Conservation (phyloP, 1,139 yeast genomes). For the Blastobotrys capitulatus region DNA sequence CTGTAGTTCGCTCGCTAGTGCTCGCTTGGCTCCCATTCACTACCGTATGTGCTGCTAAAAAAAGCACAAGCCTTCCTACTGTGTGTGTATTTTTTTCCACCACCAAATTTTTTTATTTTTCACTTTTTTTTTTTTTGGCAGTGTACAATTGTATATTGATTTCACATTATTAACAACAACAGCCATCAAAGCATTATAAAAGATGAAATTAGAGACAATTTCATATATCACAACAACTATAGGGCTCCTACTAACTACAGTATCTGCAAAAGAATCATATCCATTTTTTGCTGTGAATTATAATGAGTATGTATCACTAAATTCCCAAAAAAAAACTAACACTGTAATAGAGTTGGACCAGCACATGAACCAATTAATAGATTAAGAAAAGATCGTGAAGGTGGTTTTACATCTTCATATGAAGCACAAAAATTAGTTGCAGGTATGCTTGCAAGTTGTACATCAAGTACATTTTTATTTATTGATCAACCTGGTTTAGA, state of each 20-base stretch:
- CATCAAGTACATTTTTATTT: slow-evolving; percentile 64
- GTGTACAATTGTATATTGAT: too few species aligned
- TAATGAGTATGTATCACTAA: slow-evolving; percentile 21
- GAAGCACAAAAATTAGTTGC: slow-evolving; percentile 46
- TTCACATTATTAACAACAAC: too few species aligned
- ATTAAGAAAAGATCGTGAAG: slow-evolving; percentile 22
- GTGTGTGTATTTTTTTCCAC: too few species aligned
- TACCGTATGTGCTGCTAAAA: too few species aligned
- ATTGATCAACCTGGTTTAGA: slow-evolving; percentile 66
- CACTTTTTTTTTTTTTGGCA: too few species aligned
- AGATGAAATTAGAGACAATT: neutral
- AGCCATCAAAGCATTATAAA: too few species aligned
- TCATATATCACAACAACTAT: neutral
- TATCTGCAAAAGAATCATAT: slow-evolving; percentile 15
- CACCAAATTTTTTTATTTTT: too few species aligned
- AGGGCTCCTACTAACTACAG: neutral
- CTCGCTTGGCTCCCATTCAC: too few species aligned
- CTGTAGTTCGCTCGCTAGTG: too few species aligned
- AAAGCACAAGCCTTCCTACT: too few species aligned
- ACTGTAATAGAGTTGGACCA: slow-evolving; percentile 31
- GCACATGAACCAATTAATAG: slow-evolving; percentile 25
- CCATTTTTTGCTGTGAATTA: slow-evolving; percentile 25
- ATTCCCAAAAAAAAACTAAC: neutral
- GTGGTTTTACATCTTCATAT: slow-evolving; percentile 26
- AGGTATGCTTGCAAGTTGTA: slow-evolving; percentile 52